Evolutionary conservation across 768 basidiomycete genomes (phyloP).

Genomic region (Collybia sordida): DNA sequence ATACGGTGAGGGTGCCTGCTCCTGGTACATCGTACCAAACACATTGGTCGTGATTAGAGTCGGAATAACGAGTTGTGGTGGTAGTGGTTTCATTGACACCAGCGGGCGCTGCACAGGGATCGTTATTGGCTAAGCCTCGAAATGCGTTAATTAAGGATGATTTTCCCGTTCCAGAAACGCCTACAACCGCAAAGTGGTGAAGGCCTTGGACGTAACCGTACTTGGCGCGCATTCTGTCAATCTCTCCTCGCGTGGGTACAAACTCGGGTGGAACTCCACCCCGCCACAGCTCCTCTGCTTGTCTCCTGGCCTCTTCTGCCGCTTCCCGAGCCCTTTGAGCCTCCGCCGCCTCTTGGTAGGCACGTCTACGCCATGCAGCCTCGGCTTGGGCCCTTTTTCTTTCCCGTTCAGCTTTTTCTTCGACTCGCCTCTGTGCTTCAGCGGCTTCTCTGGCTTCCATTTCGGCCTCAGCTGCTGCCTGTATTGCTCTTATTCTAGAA

Average conservation of each 20-base stretch:
- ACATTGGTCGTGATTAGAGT: slow-evolving; percentile 17
- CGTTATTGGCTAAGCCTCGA: slow-evolving; percentile 24
- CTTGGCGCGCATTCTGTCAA: not conserved
- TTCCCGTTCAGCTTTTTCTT: not conserved
- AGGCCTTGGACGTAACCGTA: not conserved
- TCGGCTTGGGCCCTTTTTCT: not conserved
- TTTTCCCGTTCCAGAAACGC: slow-evolving; percentile 33
- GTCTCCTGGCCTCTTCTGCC: not conserved
- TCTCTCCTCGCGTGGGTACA: not conserved
- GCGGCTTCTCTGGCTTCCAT: not conserved
- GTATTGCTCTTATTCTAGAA: not conserved
- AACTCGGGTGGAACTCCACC: not conserved
- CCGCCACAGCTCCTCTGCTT: not conserved
- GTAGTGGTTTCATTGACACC: slow-evolving; percentile 29
- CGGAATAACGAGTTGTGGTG: slow-evolving; percentile 21
- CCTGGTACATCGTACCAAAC: slow-evolving; percentile 37
- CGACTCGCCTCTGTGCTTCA: not conserved
- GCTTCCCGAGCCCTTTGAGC: not conserved
- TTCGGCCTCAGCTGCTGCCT: not conserved
- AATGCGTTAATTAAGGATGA: slow-evolving; percentile 36
- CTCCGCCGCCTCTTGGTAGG: not conserved
- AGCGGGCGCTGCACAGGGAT: slow-evolving; percentile 21
- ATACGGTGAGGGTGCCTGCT: slow-evolving; percentile 28
- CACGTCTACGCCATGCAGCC: not conserved
- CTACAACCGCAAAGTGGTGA: slow-evolving; percentile 30